Conservation (phyloP, 2,329 filamentous ascomycete genomes). For the Amphichorda felina region DNA sequence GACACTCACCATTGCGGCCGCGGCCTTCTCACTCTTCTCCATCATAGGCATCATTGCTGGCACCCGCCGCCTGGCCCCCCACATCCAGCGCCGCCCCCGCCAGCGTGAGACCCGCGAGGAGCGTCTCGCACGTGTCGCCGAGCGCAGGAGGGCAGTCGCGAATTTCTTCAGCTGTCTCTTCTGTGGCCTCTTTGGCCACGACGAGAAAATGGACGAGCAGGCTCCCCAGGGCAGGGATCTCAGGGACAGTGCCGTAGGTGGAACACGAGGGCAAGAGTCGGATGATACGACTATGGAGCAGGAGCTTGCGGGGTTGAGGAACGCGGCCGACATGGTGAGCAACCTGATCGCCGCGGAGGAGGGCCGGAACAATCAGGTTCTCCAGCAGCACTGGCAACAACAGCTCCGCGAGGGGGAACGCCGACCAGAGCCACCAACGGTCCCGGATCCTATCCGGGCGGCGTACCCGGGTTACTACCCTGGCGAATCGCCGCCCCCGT, state of each 20-base stretch:
- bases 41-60: constrained; percentile 12
- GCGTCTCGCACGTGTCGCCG: constrained; percentile 12
- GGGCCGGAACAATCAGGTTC: constrained; percentile 9
- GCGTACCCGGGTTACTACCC: constrained; percentile 12
- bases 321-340: constrained; percentile 31
- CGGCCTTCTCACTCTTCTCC: constrained; percentile 13
- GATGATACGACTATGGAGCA: constrained; percentile 29
- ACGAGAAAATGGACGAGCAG: constrained; percentile 22
- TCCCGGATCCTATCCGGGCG: background rate
- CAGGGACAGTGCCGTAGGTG: background rate
- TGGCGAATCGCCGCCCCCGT: constrained; percentile 26
- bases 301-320: constrained; percentile 34
- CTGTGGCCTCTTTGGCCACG: constrained; percentile 12
- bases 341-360: constrained; percentile 33
- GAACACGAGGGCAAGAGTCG: constrained; percentile 10
- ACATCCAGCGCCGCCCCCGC: constrained; percentile 11
- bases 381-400: constrained; percentile 9
- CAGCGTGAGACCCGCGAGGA: constrained; percentile 12
- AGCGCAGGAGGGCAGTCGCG: constrained; percentile 11
- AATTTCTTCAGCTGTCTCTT: constrained; percentile 18
- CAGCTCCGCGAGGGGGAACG: constrained; percentile 5
- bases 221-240: constrained; percentile 5
- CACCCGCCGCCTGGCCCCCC: constrained; percentile 8
- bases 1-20: constrained; percentile 10
- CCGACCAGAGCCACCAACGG: background rate